A percentile compares a stretch with the other conserved stretches of the same genome.
phyloP scores from a whole-genome alignment of 1,284 basidiomycete species.

The Apiotrichum mycotoxinovorans region DNA sequence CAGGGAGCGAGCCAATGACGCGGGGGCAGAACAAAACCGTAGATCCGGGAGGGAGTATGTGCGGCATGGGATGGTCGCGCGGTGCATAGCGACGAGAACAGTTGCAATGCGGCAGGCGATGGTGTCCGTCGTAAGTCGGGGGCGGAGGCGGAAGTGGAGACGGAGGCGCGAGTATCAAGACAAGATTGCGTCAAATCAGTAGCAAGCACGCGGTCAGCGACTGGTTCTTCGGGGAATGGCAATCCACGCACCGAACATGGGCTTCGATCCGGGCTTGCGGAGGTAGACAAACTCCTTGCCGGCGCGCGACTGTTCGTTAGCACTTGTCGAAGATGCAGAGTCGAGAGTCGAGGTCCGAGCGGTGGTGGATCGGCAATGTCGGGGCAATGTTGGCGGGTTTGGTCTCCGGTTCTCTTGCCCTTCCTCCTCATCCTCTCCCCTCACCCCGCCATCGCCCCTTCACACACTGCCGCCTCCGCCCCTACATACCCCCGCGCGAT shows the following conservation, averaged over 20 bases:
- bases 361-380: background rate
- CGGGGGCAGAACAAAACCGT: background rate
- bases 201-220: conserved; percentile 9
- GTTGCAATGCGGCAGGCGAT: too few species aligned
- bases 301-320: conserved; percentile 23
- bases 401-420: too few species aligned
- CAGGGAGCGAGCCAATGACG: background rate
- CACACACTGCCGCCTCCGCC: too few species aligned
- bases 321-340: too few species aligned
- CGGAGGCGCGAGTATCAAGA: background rate
- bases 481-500: background rate
- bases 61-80: too few species aligned
- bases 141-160: background rate
- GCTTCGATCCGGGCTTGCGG: conserved; percentile 39
- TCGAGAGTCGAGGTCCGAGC: background rate
- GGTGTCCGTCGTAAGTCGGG: background rate
- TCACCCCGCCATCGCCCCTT: too few species aligned
- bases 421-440: background rate
- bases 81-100: too few species aligned
- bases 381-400: background rate
- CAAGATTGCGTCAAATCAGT: background rate
- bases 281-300: conserved; percentile 45
- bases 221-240: background rate
- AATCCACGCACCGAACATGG: conserved; percentile 44
- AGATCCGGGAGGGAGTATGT: too few species aligned